These are phyloP conservation scores for Lodderomyces parapsilosis DNA, from an alignment of 1,139 yeast genomes.

Conservation along the genomic window DNA sequence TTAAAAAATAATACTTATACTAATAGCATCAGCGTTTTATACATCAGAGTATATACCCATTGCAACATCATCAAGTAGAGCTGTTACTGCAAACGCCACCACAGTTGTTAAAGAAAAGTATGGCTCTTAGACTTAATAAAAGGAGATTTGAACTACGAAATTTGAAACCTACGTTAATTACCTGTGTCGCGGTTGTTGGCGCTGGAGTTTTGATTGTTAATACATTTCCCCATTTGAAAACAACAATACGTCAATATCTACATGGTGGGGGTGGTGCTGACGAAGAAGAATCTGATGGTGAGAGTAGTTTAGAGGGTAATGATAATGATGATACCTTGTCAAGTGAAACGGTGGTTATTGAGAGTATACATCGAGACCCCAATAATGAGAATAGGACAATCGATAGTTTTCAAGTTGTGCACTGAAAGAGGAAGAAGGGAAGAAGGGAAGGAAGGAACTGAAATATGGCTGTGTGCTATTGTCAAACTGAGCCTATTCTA, in stretches of 20 bases:
- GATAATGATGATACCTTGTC: conserved; percentile 1
- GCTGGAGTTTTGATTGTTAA: conserved; percentile 44
- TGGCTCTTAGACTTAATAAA: conserved; percentile 9
- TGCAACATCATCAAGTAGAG: too few relatives aligned
- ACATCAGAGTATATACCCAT: too few relatives aligned
- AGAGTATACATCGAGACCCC: conserved; percentile 4
- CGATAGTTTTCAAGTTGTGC: conserved; percentile 13
- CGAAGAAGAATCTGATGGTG: conserved; percentile 19
- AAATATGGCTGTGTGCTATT: too few relatives aligned
- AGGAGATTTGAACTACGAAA: conserved; percentile 7
- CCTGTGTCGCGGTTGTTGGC: conserved; percentile 45
- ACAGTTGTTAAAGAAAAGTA: too few relatives aligned
- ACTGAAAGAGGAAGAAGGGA: neutral
- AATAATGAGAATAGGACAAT: conserved; percentile 22
- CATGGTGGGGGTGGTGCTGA: conserved; percentile 20
- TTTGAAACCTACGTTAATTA: conserved; percentile 23
- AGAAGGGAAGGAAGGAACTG: too few relatives aligned
- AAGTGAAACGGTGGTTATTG: conserved; percentile 11
- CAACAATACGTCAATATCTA: conserved; percentile 24
- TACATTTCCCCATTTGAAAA: conserved; percentile 53
- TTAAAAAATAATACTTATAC: too few relatives aligned
- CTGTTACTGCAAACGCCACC: too few relatives aligned
- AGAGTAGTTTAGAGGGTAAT: conserved; percentile 17
- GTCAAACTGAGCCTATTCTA: too few relatives aligned
- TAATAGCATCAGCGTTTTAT: too few relatives aligned